Percentiles rank a stretch among this genome's conserved stretches.
Conservation (phyloP, 192 early-diverging fungal genomes). For the Lobosporangium transversale region DNA sequence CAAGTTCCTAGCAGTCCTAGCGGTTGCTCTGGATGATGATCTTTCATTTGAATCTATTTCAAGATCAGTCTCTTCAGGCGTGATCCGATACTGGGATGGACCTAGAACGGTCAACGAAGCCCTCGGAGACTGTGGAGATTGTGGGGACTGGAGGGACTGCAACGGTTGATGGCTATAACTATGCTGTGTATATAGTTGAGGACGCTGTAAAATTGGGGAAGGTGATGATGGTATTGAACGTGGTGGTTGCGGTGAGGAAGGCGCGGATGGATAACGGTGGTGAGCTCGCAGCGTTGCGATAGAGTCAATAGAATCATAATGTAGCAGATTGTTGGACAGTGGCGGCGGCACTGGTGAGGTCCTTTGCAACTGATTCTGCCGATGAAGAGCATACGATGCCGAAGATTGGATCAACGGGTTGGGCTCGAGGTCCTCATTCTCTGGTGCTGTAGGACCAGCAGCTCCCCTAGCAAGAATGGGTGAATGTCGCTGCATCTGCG, state of each 20-base stretch:
- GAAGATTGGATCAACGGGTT: slow-evolving; percentile 16
- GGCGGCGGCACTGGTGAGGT: not conserved
- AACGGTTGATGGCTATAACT: slow-evolving; percentile 13
- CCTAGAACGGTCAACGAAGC: slow-evolving; percentile 24
- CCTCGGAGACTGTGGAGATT: not conserved
- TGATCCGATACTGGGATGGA: slow-evolving; percentile 23
- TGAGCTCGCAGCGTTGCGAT: slow-evolving; percentile 29
- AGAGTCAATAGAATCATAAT: slow-evolving; percentile 39
- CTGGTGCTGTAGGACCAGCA: not conserved
- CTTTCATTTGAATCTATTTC: not conserved
- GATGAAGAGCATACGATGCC: slow-evolving; percentile 16
- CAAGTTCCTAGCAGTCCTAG: not conserved
- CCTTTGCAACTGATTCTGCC: not conserved
- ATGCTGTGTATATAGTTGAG: not conserved
- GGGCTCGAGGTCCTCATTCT: not conserved
- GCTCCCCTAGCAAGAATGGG: not conserved
- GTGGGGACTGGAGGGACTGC: slow-evolving; percentile 1
- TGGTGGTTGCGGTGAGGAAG: slow-evolving; percentile 8
- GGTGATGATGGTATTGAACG: not conserved
- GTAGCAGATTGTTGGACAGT: not conserved
- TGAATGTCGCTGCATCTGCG: not conserved
- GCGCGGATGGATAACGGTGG: not conserved
- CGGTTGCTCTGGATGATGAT: not conserved
- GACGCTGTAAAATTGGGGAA: not conserved
- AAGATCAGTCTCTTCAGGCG: not conserved